These are phyloP conservation scores for Nakazawaea ishiwadae DNA, from an alignment of 805 yeast species.

Conservation along the genomic window DNA sequence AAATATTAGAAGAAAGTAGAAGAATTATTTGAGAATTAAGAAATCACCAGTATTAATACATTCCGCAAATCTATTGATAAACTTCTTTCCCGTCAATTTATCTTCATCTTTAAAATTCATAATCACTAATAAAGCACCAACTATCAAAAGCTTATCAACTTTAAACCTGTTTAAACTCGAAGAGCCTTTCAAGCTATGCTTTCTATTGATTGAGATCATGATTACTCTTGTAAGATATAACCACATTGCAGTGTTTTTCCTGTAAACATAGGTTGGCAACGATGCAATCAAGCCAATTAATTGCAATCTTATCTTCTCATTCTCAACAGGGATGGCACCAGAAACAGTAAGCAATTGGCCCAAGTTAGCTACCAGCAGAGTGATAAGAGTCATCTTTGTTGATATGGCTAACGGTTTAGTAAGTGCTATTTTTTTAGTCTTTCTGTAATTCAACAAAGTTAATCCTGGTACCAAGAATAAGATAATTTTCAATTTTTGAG, in stretches of 20 bases:
- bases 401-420: not conserved
- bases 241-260: slow-evolving; percentile 1
- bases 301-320: slow-evolving; percentile 1
- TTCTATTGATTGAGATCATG: slow-evolving; percentile 7
- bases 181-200: not conserved
- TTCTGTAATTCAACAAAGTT: not conserved
- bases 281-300: slow-evolving; percentile 1
- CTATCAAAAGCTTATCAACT: slow-evolving; percentile 9
- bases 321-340: not conserved
- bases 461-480: not conserved
- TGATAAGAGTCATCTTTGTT: not conserved
- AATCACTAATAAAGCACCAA: slow-evolving; percentile 1
- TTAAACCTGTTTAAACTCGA: slow-evolving; percentile 5
- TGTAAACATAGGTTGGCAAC: slow-evolving; percentile 4
- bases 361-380: not conserved
- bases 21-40: too few relatives aligned
- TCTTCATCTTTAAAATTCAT: not conserved
- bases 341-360: not conserved
- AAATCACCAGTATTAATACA: slow-evolving; percentile 6
- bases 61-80: not conserved
- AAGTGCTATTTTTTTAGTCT: not conserved
- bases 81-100: not conserved
- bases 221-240: slow-evolving; percentile 5
- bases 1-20: too few relatives aligned
- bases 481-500: not conserved